Percentiles rank a stretch among this genome's conserved stretches.
phyloP scores from a whole-genome alignment of 2,329 filamentous ascomycete genomes.

The Calonectria crousiana region DNA sequence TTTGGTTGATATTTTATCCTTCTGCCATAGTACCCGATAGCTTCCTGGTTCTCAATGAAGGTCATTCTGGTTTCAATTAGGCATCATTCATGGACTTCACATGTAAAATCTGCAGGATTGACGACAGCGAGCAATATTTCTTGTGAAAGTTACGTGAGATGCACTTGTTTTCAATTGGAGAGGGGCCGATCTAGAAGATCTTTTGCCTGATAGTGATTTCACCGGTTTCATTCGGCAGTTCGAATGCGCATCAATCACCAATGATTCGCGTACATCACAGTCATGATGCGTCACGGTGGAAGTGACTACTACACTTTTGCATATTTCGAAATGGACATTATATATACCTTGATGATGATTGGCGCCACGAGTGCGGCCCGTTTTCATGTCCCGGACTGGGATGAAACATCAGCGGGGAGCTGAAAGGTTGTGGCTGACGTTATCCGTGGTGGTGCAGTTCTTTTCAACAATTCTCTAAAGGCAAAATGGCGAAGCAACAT shows the following conservation, averaged over 20 bases:
- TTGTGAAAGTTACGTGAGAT: background rate
- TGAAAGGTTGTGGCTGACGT: background rate
- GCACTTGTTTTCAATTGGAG: background rate
- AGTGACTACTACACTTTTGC: background rate
- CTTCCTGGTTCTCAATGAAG: background rate
- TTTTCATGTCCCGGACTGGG: background rate
- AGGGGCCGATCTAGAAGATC: background rate
- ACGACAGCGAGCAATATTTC: background rate
- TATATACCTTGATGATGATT: background rate
- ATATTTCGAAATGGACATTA: background rate
- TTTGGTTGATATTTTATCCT: background rate
- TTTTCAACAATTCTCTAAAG: background rate
- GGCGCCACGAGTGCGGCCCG: background rate
- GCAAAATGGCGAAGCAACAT: background rate
- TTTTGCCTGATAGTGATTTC: background rate
- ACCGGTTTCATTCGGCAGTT: background rate
- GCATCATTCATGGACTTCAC: background rate
- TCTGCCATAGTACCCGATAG: background rate
- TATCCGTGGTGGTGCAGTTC: background rate
- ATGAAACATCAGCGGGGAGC: background rate
- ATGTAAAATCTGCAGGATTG: background rate
- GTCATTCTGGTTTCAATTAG: background rate
- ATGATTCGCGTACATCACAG: background rate
- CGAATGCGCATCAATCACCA: background rate
- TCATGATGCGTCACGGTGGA: background rate